phyloP scores from a whole-genome alignment of 768 basidiomycete genomes.

The Gymnopilus dilepis region DNA sequence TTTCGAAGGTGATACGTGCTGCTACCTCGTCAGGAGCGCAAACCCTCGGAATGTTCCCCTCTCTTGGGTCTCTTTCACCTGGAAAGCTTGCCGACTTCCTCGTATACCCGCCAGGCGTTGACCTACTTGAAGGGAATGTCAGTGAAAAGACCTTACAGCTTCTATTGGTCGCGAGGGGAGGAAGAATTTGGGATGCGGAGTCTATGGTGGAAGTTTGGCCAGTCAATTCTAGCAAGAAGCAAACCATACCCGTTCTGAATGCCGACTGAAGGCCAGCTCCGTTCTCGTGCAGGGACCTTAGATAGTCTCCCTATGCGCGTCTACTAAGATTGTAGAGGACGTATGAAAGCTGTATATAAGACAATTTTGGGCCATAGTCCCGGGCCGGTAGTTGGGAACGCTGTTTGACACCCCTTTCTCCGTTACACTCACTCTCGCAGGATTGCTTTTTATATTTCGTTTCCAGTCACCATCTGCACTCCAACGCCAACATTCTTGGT shows the following conservation, averaged over 20 bases:
- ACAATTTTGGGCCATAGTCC: too few relatives aligned
- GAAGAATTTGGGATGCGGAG: conserved; percentile 71
- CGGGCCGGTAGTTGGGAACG: too few relatives aligned
- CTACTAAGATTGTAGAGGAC: too few relatives aligned
- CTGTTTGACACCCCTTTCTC: too few relatives aligned
- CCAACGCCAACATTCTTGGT: not conserved
- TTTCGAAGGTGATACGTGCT: conserved; percentile 61
- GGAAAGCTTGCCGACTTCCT: conserved; percentile 78
- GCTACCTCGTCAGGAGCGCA: conserved; percentile 70
- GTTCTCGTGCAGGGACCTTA: too few relatives aligned
- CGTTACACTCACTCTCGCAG: too few relatives aligned
- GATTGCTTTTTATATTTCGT: too few relatives aligned
- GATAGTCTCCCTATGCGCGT: too few relatives aligned
- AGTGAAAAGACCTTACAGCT: conserved; percentile 53
- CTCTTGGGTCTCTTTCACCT: conserved; percentile 64
- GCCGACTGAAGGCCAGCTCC: conserved; percentile 33
- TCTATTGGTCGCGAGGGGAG: conserved; percentile 63
- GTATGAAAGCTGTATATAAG: too few relatives aligned
- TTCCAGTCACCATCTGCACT: not conserved
- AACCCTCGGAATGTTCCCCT: conserved; percentile 64
- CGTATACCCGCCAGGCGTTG: conserved; percentile 63
- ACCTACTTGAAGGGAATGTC: conserved; percentile 61
- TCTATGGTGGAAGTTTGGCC: conserved; percentile 78
- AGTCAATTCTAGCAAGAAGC: conserved; percentile 55
- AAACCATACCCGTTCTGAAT: conserved; percentile 64